Evolutionary conservation across 2,329 filamentous ascomycete genomes (phyloP), one percentile per base, ranked within the genome.

Genomic region (Colletotrichum plurivorum): DNA sequence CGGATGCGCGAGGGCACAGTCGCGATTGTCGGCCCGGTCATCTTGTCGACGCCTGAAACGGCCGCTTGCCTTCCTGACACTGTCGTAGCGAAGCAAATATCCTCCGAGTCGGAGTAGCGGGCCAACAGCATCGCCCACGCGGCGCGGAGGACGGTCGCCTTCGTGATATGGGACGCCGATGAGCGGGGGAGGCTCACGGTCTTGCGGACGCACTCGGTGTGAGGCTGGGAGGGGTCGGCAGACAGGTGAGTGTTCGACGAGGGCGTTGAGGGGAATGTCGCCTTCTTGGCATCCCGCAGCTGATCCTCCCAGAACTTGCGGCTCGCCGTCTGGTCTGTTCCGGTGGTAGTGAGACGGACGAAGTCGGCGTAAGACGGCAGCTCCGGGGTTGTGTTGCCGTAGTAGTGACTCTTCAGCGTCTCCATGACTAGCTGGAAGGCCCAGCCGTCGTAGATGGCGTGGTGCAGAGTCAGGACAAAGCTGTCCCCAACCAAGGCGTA

Each of bases 121-220:
- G 78, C 78, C 2, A 80, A 75, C 2, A 83, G 73, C 13, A 85
- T 63, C 1, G 73, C 71, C 72, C 73, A 75, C 3, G 76, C 74
- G 0, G 75, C 73, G 10, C 75, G 71, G 15, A 76, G 54, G 3
- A 76, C 54, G 1, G 72, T 73, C 2, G 75, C 70, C 25, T 53
- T 55, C 15, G 62, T 58, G 43, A 58, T 46, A 16, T 18, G 46
- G 25, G 63, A 65, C 2, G 31, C 18, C 20, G 41, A 49, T 13
- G 46, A 53, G 9, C 25, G 46, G n/a, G 54, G 46, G 55, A 53
- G 25, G 36, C 27, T 53, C 31, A 46, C 20, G 3, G 41, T 63
- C 51, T 18, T 63, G 16, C 43, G 27, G 3, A 63, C 15, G 22
- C 22, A 25, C 22, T 25, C 22, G 3, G 22, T 25, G 22, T 4